Conservation (phyloP, 2,329 filamentous ascomycete genomes). For the Nemania serpens region DNA sequence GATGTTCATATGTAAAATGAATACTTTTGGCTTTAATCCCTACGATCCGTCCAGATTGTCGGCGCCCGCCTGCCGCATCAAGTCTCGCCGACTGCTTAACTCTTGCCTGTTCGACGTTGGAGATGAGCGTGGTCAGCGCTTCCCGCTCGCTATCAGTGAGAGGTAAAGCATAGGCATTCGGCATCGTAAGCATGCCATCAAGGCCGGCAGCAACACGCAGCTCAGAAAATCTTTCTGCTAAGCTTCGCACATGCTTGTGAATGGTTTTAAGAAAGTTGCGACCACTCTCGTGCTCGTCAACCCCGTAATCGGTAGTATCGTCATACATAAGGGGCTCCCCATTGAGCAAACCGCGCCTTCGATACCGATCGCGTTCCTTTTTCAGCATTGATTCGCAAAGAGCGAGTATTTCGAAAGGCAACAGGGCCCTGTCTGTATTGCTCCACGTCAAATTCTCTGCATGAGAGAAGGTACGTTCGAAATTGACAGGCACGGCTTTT, state of each 20-base stretch:
- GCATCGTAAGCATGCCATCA: constrained; percentile 42
- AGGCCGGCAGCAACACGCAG: constrained; percentile 58
- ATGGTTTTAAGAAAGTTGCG: constrained; percentile 82
- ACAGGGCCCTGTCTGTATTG: constrained; percentile 73
- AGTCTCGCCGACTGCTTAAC: constrained; percentile 18
- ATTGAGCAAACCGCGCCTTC: constrained; percentile 64
- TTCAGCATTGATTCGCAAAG: constrained; percentile 72
- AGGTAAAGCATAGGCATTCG: constrained; percentile 15
- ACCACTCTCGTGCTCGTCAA: constrained; percentile 81
- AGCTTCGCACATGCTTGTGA: constrained; percentile 68
- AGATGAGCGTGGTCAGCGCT: constrained; percentile 16
- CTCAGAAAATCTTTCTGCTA: constrained; percentile 64
- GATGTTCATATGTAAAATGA: constrained; percentile 17
- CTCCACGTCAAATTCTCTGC: constrained; percentile 76
- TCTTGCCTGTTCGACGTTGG: constrained; percentile 22
- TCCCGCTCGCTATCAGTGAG: constrained; percentile 17
- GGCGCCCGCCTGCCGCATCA: neutral
- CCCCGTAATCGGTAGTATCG: constrained; percentile 68
- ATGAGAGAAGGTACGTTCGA: constrained; percentile 88
- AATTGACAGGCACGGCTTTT: constrained; percentile 87
- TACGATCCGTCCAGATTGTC: neutral
- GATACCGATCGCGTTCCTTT: constrained; percentile 68
- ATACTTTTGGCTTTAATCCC: neutral
- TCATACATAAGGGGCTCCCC: constrained; percentile 68
- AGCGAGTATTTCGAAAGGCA: constrained; percentile 72